These are phyloP conservation scores for Podospora didyma DNA, from an alignment of 495 filamentous ascomycete species.

Conservation along the genomic window DNA sequence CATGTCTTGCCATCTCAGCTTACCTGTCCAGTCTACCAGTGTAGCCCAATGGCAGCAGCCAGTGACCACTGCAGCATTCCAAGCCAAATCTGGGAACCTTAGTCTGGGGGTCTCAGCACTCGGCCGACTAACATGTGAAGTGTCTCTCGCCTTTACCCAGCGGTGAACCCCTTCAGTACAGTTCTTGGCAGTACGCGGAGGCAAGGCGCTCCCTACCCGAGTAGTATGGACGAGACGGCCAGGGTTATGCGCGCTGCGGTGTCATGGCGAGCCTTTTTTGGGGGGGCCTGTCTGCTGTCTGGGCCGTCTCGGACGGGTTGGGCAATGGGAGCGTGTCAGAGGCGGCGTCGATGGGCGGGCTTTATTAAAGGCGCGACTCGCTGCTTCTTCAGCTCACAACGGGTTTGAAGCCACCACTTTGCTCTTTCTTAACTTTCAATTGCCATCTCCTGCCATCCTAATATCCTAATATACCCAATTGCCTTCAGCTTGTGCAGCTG, in stretches of 20 bases:
- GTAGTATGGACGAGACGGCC: not conserved
- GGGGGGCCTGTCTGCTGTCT: too few species aligned
- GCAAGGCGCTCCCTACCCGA: too few species aligned
- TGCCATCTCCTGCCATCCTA: not conserved
- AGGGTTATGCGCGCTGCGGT: not conserved
- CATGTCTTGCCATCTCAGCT: slow-evolving; percentile 8
- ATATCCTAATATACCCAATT: not conserved
- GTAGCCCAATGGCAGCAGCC: too few species aligned
- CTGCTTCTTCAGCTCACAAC: not conserved
- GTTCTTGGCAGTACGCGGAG: not conserved
- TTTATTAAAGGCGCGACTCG: too few species aligned
- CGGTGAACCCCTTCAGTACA: slow-evolving; percentile 9
- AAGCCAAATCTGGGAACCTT: not conserved
- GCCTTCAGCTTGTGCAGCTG: not conserved
- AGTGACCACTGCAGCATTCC: not conserved
- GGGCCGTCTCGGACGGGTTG: too few species aligned
- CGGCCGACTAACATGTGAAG: slow-evolving; percentile 18
- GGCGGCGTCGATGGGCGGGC: too few species aligned
- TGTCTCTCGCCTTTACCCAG: not conserved
- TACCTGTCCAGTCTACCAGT: too few species aligned
- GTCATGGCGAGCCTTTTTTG: too few species aligned
- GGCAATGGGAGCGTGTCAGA: too few species aligned
- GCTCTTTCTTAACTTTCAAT: not conserved
- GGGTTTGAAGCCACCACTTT: not conserved
- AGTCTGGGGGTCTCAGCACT: not conserved